A percentile compares a stretch with the other conserved stretches of the same genome.
phyloP scores from a whole-genome alignment of 202 grass and related monocot genomes.

The Digitaria exilis region DNA sequence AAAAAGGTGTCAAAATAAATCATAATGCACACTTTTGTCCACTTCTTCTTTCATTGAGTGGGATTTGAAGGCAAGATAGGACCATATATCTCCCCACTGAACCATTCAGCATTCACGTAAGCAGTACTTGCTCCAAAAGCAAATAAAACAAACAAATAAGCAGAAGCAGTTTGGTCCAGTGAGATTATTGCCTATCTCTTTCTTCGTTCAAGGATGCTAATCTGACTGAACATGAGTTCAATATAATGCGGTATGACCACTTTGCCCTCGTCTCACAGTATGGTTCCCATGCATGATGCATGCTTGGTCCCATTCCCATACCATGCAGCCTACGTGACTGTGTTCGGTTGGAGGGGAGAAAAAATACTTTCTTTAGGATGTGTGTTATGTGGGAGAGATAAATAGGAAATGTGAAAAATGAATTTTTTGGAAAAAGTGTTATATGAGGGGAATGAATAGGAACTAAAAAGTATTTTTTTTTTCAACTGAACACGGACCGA shows the following conservation, averaged over 20 bases:
- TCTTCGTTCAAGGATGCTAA: slow-evolving; percentile 1
- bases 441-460: too few relatives aligned
- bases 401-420: too few relatives aligned
- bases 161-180: not conserved
- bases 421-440: too few relatives aligned
- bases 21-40: not conserved
- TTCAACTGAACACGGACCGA: not conserved
- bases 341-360: too few relatives aligned
- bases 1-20: not conserved
- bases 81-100: not conserved
- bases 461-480: too few relatives aligned
- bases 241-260: not conserved
- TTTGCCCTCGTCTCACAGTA: not conserved
- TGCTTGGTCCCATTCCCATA: not conserved
- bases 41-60: slow-evolving; percentile 13
- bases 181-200: not conserved
- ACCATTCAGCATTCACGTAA: slow-evolving; percentile 10
- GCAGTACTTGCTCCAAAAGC: not conserved
- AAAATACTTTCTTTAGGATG: too few relatives aligned
- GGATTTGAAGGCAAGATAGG: not conserved
- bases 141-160: not conserved
- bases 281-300: too few relatives aligned
- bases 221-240: not conserved
- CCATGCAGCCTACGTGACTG: slow-evolving; percentile 40
- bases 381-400: too few relatives aligned